These are phyloP conservation scores for Mycena haematopus DNA, from an alignment of 768 basidiomycete genomes.

Conservation along the genomic window DNA sequence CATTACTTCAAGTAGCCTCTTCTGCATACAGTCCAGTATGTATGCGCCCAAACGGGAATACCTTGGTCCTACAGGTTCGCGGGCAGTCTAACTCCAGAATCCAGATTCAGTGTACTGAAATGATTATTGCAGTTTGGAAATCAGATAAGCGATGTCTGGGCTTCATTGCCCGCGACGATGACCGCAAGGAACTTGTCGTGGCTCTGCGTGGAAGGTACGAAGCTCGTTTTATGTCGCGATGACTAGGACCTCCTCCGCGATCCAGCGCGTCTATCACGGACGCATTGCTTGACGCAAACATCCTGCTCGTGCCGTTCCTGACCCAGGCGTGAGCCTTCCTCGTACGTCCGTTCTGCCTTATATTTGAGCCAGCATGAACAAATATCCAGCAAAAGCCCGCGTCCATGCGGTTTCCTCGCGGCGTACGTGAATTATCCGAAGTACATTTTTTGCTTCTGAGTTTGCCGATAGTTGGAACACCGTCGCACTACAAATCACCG, in stretches of 20 bases:
- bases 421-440: conserved; percentile 41
- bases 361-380: background rate
- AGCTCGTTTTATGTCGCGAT: background rate
- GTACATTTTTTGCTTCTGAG: background rate
- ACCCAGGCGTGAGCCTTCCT: conserved; percentile 52
- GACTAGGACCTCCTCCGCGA: conserved; percentile 11
- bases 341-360: conserved; percentile 33
- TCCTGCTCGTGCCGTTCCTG: conserved; percentile 50
- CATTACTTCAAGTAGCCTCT: conserved; percentile 65
- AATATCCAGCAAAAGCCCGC: conserved; percentile 42
- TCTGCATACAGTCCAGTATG: conserved; percentile 55
- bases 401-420: conserved; percentile 60
- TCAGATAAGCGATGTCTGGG: conserved; percentile 51
- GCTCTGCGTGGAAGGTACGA: conserved; percentile 55
- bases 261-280: conserved; percentile 49
- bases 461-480: conserved; percentile 54
- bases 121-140: conserved; percentile 45
- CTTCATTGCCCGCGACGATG: conserved; percentile 56
- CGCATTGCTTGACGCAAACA: conserved; percentile 48
- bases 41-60: conserved; percentile 56
- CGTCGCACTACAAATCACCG: conserved; percentile 47
- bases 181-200: conserved; percentile 53
- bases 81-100: background rate
- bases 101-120: background rate
- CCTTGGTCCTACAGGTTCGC: conserved; percentile 43